A percentile compares a stretch with the other conserved stretches of the same genome.
These are phyloP conservation scores for Aspergillus sp. DNA, from an alignment of 2,329 filamentous ascomycete species.

Conservation along the genomic window DNA sequence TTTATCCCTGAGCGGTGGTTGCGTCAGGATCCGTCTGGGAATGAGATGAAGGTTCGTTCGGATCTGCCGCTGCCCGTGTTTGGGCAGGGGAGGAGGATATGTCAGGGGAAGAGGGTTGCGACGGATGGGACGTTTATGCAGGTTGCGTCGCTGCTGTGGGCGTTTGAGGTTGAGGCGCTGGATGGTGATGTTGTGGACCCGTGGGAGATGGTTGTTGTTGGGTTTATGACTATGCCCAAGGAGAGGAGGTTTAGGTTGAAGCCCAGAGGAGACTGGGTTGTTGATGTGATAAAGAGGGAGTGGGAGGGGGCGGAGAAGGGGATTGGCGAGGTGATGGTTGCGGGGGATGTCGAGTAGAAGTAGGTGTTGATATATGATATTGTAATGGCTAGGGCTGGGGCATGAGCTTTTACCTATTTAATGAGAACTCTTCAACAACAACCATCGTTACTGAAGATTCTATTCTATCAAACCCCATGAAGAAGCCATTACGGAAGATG, in stretches of 20 bases:
- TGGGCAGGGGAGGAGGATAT: constrained; percentile 23
- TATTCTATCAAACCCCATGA: too few relatives aligned
- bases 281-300: constrained; percentile 16
- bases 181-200: constrained; percentile 20
- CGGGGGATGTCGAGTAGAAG: neutral
- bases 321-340: constrained; percentile 18
- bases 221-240: constrained; percentile 25
- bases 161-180: constrained; percentile 20
- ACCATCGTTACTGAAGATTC: too few relatives aligned
- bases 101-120: constrained; percentile 23
- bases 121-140: constrained; percentile 24
- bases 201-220: constrained; percentile 23
- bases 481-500: too few relatives aligned
- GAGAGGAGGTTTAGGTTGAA: constrained; percentile 19
- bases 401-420: too few relatives aligned
- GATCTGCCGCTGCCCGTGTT: constrained; percentile 24
- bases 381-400: too few relatives aligned
- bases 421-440: too few relatives aligned
- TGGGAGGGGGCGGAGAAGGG: constrained; percentile 19
- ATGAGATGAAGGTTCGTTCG: constrained; percentile 8
- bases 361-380: too few relatives aligned
- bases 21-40: neutral
- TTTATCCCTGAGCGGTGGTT: constrained; percentile 25
- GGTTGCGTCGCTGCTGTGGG: constrained; percentile 23
- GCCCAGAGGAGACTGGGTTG: constrained; percentile 19